These are phyloP conservation scores for Pholiota conissans DNA, from an alignment of 768 basidiomycete genomes.

Conservation along the genomic window DNA sequence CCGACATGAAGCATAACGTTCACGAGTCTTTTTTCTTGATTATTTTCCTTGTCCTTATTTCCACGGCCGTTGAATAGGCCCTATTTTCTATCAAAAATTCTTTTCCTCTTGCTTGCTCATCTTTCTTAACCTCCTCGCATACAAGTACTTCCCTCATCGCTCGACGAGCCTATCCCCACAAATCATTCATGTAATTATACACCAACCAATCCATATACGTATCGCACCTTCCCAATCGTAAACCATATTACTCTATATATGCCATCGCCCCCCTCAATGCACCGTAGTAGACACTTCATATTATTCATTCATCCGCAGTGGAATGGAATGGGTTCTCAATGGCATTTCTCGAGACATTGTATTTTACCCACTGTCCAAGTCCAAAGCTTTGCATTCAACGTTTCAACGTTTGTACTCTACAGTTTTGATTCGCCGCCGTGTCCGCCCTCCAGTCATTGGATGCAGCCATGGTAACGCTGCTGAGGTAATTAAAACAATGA, in stretches of 20 bases:
- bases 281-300: not conserved
- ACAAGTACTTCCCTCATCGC: not conserved
- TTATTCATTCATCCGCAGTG: not conserved
- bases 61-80: conserved; percentile 4
- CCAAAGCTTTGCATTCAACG: too few relatives aligned
- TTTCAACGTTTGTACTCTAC: too few relatives aligned
- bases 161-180: not conserved
- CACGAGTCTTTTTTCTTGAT: not conserved
- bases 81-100: conserved; percentile 1
- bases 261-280: not conserved
- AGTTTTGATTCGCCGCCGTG: too few relatives aligned
- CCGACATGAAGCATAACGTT: not conserved
- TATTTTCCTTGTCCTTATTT: not conserved
- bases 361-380: too few relatives aligned
- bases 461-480: not conserved
- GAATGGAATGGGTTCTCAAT: not conserved
- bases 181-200: not conserved
- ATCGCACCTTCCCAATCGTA: not conserved
- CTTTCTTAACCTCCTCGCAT: not conserved
- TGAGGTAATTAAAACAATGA: not conserved
- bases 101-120: not conserved
- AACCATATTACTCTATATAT: not conserved
- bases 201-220: not conserved
- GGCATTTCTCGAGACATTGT: not conserved
- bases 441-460: too few relatives aligned